These are phyloP conservation scores for Populus hybrid DNA, from an alignment of 441 rosid species.

Conservation along the genomic window DNA sequence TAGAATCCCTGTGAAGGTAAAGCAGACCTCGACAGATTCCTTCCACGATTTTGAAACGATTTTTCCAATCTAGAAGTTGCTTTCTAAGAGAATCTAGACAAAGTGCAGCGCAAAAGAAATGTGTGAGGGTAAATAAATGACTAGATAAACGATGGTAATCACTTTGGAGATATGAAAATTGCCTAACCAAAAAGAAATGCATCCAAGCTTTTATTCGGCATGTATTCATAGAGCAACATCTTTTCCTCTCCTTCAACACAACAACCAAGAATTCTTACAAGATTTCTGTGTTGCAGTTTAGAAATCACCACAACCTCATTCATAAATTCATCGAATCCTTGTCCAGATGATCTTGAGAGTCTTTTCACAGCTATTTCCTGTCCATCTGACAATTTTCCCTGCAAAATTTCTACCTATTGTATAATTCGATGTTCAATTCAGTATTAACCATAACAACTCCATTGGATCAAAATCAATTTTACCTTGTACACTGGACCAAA, in stretches of 20 bases:
- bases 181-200: constrained; percentile 28
- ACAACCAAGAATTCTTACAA: constrained; percentile 31
- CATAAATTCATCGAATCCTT: too few species aligned
- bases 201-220: constrained; percentile 47
- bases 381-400: constrained; percentile 34
- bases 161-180: too few species aligned
- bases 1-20: constrained; percentile 71
- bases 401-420: not conserved
- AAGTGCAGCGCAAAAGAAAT: constrained; percentile 20
- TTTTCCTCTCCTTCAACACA: too few species aligned
- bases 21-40: constrained; percentile 65
- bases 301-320: too few species aligned
- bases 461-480: constrained; percentile 18
- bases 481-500: constrained; percentile 51
- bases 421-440: not conserved
- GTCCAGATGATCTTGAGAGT: too few species aligned
- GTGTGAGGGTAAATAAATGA: constrained; percentile 8
- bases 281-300: not conserved
- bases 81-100: constrained; percentile 30
- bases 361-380: too few species aligned
- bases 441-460: not conserved
- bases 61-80: constrained; percentile 42
- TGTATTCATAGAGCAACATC: constrained; percentile 8
- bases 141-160: not conserved
- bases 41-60: constrained; percentile 39